Conservation (phyloP, 2,329 filamentous ascomycete species). For the Hypoxylon sp. region DNA sequence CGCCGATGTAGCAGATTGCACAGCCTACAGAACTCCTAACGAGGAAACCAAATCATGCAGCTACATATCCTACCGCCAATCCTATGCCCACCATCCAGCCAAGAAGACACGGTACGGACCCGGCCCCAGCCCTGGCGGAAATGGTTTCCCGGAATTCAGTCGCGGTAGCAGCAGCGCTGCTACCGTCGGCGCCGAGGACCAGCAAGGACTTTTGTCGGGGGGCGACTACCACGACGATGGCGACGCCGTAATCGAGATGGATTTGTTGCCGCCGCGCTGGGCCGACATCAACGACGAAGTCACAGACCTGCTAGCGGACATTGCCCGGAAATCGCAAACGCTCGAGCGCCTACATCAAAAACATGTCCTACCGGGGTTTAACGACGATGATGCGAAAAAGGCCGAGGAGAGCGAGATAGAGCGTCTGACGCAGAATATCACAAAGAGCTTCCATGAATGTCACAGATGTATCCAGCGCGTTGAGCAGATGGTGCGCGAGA, state of each 20-base stretch:
- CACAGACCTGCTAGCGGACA: constrained; percentile 79
- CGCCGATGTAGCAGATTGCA: no score
- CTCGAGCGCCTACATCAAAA: constrained; percentile 96
- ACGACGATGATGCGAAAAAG: constrained; percentile 89
- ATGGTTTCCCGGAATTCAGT: constrained; percentile 68
- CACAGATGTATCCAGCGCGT: constrained; percentile 88
- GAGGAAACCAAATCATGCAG: constrained; percentile 61
- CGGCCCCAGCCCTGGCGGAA: constrained; percentile 58
- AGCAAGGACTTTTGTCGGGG: constrained; percentile 83
- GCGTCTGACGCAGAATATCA: constrained; percentile 87
- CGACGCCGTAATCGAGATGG: constrained; percentile 98
- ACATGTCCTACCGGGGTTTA: constrained; percentile 94
- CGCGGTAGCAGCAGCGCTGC: constrained; percentile 56
- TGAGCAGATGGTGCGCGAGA: constrained; percentile 85
- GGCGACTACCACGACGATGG: constrained; percentile 84
- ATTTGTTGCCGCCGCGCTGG: constrained; percentile 93
- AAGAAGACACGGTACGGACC: constrained; percentile 78
- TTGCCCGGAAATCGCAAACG: constrained; percentile 82
- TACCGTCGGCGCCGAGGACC: constrained; percentile 57
- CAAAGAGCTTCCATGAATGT: constrained; percentile 86
- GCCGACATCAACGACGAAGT: constrained; percentile 95
- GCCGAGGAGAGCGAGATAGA: constrained; percentile 92
- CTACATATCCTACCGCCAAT: constrained; percentile 99
- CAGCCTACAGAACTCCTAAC: no score
- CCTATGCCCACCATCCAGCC: constrained; percentile 91